A percentile compares a stretch with the other conserved stretches of the same genome.
Conservation (phyloP, 495 filamentous ascomycete species). For the Niebla homalea region DNA sequence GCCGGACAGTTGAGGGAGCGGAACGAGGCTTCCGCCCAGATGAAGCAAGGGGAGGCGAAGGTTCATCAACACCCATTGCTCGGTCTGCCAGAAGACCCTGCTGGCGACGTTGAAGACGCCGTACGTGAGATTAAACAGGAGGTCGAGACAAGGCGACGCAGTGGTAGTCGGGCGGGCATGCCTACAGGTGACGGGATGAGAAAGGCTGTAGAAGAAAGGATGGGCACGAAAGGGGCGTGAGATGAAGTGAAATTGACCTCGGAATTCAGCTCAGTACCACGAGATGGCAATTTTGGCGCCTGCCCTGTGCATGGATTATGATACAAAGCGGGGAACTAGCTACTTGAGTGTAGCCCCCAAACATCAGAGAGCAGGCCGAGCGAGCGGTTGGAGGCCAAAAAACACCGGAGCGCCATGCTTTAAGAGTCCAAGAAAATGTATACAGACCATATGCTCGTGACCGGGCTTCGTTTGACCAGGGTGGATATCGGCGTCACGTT, state of each 20-base stretch:
- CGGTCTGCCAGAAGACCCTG: slow-evolving; percentile 66
- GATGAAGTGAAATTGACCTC: not conserved
- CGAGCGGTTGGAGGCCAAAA: too few species aligned
- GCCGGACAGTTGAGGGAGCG: slow-evolving; percentile 45
- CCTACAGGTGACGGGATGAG: slow-evolving; percentile 35
- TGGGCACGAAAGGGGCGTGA: slow-evolving; percentile 23
- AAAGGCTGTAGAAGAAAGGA: slow-evolving; percentile 32
- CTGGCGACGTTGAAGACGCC: slow-evolving; percentile 64
- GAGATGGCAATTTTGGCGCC: not conserved
- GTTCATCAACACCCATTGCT: slow-evolving; percentile 43
- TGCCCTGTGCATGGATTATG: too few species aligned
- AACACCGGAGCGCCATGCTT: too few species aligned
- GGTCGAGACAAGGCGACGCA: slow-evolving; percentile 46
- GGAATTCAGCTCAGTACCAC: not conserved
- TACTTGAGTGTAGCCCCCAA: too few species aligned
- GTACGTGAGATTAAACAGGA: slow-evolving; percentile 61
- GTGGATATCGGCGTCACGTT: too few species aligned
- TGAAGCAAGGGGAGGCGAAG: slow-evolving; percentile 10
- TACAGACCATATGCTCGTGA: too few species aligned
- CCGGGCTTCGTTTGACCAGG: too few species aligned
- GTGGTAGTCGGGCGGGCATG: slow-evolving; percentile 36
- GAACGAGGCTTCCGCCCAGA: slow-evolving; percentile 24
- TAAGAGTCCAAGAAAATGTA: too few species aligned
- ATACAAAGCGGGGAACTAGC: too few species aligned
- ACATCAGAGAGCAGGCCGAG: too few species aligned